Evolutionary conservation across 176 grass and related monocot genomes (phyloP), one percentile per base, ranked within the genome.

Genomic region (Oryza longistaminata): DNA sequence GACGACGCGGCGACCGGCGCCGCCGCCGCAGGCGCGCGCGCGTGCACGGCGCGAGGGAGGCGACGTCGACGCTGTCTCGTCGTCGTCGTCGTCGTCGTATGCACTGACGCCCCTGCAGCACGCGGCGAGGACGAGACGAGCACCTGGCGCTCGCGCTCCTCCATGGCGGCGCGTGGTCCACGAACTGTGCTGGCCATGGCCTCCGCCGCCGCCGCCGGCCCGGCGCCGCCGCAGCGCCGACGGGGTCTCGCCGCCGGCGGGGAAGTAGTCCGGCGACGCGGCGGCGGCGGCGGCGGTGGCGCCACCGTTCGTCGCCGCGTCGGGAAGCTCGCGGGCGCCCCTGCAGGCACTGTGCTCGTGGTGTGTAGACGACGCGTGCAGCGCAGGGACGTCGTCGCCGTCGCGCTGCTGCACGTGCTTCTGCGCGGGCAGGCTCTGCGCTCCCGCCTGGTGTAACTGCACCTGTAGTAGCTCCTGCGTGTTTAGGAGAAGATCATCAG

Each of bases 401-500:
- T 73, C 43, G 69, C 27, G 42, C 79, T 71, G 82, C 82, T 95
- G 93, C 75, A 95, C 90, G 25, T 90, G 85, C 86, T 92, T 95
- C 44, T 71, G 88, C 11, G 88, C 93, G 77, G 72, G n/a, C n/a
- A n/a, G 82, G 88, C 93, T 74, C 9, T 49, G 44, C 86, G 88
- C 45, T 90, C 88, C 0, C 66, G n/a, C n/a, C n/a, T n/a, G 79
- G 70, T 81, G 74, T 90, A 82, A 35, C 77, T 82, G 88, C 93
- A 95, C 73, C 55, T 86, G 93, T 37, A 95, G 79, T 95, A 95
- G 86, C 85, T 83, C 85, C 93, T 95, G 82, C n/a, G 15, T 10
- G 46, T 19, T 34, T 19, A 8, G 12, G n/a, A n/a, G 25, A 33
- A 19, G 1, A 12, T 7, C 39, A 37, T 37, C 35, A 40, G 68